phyloP scores from a whole-genome alignment of 1,139 yeast genomes.

The Arxiozyma heterogenica region DNA sequence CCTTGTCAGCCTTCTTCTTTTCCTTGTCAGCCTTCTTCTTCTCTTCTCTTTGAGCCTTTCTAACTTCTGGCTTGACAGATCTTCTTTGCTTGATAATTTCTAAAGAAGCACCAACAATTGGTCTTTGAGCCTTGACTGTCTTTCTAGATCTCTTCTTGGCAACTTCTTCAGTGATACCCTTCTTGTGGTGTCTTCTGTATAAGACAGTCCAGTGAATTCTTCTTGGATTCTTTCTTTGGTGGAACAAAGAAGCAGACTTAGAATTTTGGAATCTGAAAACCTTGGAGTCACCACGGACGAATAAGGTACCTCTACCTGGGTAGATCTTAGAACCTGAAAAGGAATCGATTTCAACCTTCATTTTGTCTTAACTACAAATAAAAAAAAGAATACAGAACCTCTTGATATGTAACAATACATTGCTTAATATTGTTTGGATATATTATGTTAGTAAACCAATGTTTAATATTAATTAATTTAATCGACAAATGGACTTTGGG shows the following conservation, averaged over 20 bases:
- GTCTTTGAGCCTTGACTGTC: constrained; percentile 98
- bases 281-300: constrained; percentile 99
- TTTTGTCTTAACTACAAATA: constrained; percentile 24
- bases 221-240: constrained; percentile 99
- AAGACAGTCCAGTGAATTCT: constrained; percentile 99
- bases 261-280: constrained; percentile 98
- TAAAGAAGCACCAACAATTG: constrained; percentile 97
- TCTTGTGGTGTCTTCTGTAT: constrained; percentile 99
- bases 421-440: neutral
- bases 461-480: too few relatives aligned
- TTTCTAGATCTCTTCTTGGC: constrained; percentile 96
- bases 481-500: neutral
- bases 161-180: constrained; percentile 98
- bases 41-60: constrained; percentile 95
- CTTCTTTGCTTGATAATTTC: constrained; percentile 98
- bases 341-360: constrained; percentile 99
- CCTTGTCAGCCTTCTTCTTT: constrained; percentile 89
- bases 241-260: constrained; percentile 95
- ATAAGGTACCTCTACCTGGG: constrained; percentile 99
- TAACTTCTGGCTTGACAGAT: constrained; percentile 89
- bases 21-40: constrained; percentile 89
- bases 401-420: neutral
- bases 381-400: neutral
- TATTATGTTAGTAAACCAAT: neutral
- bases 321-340: constrained; percentile 99